Base-by-base conservation (phyloP, 73 alveolate genomes). In the Uronychia setigera region DNA sequence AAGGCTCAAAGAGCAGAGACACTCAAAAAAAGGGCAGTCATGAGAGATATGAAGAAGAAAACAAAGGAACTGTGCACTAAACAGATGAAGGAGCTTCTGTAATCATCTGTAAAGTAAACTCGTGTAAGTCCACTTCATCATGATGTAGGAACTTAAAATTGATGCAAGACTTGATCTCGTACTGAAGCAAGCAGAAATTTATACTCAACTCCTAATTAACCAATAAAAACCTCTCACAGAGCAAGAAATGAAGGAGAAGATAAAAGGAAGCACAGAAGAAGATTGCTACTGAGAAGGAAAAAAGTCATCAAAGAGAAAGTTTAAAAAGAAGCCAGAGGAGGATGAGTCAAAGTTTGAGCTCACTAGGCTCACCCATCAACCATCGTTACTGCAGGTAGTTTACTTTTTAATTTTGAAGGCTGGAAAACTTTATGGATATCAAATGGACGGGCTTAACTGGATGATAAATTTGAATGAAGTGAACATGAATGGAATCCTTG, bases 361-460 rank as follows among this genome's bases (percentile, higher is more conserved):
- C 33, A 46, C 67, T 46, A 25, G 59, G 77, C 26, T n/a, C 27
- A 33, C 34, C 58, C 9, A 33, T 26, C 32, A 79, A 5, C 32
- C 77, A 32, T n/a, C 25, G 59, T n/a, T 5, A 5, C 35, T 67
- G 32, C 60, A 75, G 84, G 84, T 60, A 32, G 33, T 28, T 46
- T 5, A 11, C 67, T 46, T 19, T 19, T 46, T 19, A 11, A 74
- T 32, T 60, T 59, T 74, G 0, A 32, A 81, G 46, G 32, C 46
- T 35, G 84, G 94, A 1, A 1, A 74, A 31, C 87, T 88, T 11
- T 1, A 35, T 28, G 87, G 85, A 28, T 88, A 92, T 80, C 87
- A 92, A 80, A 1, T 92, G 33, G 94, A 92, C 60, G 92, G 95
- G 26, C 86, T 92, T 19, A 92, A 92, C 81, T 92, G 97, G 97